A percentile compares a stretch with the other conserved stretches of the same genome.
These are phyloP conservation scores for Ogataea minuta DNA, from an alignment of 805 yeast species.

Conservation along the genomic window DNA sequence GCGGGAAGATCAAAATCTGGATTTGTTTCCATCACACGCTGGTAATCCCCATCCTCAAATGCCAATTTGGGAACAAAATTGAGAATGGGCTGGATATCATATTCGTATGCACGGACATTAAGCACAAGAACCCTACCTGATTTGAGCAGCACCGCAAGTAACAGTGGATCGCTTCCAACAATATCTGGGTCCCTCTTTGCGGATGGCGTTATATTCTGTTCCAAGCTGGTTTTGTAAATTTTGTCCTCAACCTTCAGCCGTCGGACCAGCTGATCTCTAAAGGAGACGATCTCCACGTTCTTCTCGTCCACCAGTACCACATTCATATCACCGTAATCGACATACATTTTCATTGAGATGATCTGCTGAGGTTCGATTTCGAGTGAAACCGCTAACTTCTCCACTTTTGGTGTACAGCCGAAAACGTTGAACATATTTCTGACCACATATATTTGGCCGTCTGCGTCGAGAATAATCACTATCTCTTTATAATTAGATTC, in stretches of 20 bases:
- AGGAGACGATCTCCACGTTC: constrained; percentile 25
- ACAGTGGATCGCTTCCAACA: constrained; percentile 32
- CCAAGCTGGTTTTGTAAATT: constrained; percentile 27
- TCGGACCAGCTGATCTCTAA: constrained; percentile 9
- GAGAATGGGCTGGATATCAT: constrained; percentile 19
- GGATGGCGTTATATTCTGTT: constrained; percentile 20
- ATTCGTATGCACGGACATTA: constrained; percentile 37
- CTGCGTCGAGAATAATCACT: constrained; percentile 23
- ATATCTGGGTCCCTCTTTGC: constrained; percentile 17
- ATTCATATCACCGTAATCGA: constrained; percentile 34
- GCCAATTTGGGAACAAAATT: constrained; percentile 25
- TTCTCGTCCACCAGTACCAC: constrained; percentile 21
- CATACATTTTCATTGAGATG: constrained; percentile 20
- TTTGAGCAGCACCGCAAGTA: constrained; percentile 35
- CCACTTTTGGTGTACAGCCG: constrained; percentile 9
- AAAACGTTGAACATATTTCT: constrained; percentile 18
- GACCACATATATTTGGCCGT: constrained; percentile 27
- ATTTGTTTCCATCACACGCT: constrained; percentile 11
- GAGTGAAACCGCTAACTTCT: constrained; percentile 8
- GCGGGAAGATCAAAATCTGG: constrained; percentile 28
- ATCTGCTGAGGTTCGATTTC: constrained; percentile 9
- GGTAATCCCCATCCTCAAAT: constrained; percentile 22
- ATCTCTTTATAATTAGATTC: constrained; percentile 31
- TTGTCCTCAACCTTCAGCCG: constrained; percentile 8
- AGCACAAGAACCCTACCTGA: constrained; percentile 42